Base-by-base conservation (phyloP, 108 stramenopile species). In the Fragilaria crotonensis region DNA sequence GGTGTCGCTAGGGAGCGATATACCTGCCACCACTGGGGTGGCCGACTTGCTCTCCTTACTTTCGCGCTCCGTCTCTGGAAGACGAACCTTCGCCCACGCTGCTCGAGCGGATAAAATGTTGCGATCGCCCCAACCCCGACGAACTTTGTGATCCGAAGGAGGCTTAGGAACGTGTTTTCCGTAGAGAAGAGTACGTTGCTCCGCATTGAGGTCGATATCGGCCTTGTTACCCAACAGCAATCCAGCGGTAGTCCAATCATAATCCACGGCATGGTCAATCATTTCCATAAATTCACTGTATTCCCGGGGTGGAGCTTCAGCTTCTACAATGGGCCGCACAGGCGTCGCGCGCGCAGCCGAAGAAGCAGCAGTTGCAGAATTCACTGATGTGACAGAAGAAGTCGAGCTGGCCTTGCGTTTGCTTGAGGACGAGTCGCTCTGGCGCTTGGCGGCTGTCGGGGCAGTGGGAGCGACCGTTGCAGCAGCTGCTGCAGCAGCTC, bases 201-300 rank as follows among this genome's bases (percentile, higher is more conserved):
- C 85, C n/a, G 87, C 79, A 25, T 78, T 71, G 26, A 78, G 7
- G 55, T 74, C 57, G 17, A 70, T 25, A 21, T 25, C 54, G 5
- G 3, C 46, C 64, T 71, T 70, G 33, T 63, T 67, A 21, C 78
- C 71, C 48, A 71, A 44, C 23, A 84, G 49, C 21, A 85, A 58
- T 30, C 50, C 67, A 14, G 81, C 75, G 4, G 82, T 53, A 20
- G 75, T 71, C 46, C 75, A 78, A 72, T 85, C 81, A 59, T 83
- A 82, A 23, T 79, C 58, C 19, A 85, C 76, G 4, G 84, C 77
- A 58, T 87, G 85, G 64, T 91, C 81, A 0, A 91, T 61, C 71
- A 71, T 48, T 68, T 87, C 73, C 89, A 85, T 87, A 19, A 80
- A 56, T 26, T 77, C 71, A 48, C 73, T 71, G 65, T 81, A 87